phyloP scores from a whole-genome alignment of 2,329 filamentous ascomycete species.

The Xylaria sp. region DNA sequence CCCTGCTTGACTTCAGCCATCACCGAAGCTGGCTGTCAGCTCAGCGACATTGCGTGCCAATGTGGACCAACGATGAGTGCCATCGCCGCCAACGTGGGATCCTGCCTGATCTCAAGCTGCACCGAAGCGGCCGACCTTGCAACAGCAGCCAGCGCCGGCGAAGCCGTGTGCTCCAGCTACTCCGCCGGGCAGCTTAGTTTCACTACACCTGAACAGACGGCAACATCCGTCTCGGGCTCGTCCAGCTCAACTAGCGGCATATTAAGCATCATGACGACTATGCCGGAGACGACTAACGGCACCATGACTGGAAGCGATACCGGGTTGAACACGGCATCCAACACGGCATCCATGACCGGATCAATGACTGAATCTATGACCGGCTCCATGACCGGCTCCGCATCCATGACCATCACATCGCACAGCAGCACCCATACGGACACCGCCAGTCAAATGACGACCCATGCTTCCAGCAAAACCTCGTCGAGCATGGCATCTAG shows the following conservation, averaged over 20 bases:
- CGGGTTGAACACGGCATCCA: conserved; percentile 5
- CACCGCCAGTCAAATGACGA: conserved; percentile 3
- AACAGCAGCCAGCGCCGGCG: conserved; percentile 28
- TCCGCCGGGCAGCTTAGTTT: conserved; percentile 23
- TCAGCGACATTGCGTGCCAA: conserved; percentile 46
- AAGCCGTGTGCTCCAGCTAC: conserved; percentile 30
- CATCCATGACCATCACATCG: conserved; percentile 6
- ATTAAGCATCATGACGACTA: conserved; percentile 1
- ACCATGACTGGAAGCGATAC: conserved; percentile 10
- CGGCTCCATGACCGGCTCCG: neutral
- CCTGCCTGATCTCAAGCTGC: conserved; percentile 29
- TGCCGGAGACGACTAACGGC: conserved; percentile 6
- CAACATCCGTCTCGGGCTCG: neutral
- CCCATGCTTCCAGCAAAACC: neutral
- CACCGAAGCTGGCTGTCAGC: conserved; percentile 40
- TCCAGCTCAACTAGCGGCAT: neutral
- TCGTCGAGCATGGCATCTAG: neutral
- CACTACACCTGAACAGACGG: conserved; percentile 6
- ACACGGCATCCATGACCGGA: too few species aligned
- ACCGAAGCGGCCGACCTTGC: conserved; percentile 22
- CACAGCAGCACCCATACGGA: conserved; percentile 5
- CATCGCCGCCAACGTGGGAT: conserved; percentile 26
- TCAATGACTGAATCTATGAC: too few species aligned
- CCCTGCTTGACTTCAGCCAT: conserved; percentile 45
- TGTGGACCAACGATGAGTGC: conserved; percentile 37